Evolutionary conservation across 208 protist species (phyloP), one percentile per base, ranked within the genome.

Genomic region (Trypanosomatidae sp.): DNA sequence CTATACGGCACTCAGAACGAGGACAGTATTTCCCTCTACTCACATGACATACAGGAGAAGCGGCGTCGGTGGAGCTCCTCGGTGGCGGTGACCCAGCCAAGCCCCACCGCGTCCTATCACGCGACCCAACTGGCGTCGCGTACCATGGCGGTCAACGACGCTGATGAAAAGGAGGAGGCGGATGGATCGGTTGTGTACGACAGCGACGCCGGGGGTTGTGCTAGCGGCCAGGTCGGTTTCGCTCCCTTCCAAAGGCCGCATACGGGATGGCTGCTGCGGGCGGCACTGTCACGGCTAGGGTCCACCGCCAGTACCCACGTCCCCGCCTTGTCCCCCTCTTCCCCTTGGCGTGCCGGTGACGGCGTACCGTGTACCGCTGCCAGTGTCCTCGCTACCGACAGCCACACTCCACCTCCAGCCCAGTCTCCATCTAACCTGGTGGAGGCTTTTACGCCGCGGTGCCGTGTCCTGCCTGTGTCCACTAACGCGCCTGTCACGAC

Each of bases 1-100:
- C 53, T 64, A 55, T 39, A 62, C 67, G 67, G 46, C 67, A 33
- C 28, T 12, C 33, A 47, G 36, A 39, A 3, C 67, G 19, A 62
- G 15, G 52, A 60, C 36, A 25, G 33, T n/a, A n/a, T 28, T 3
- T 9, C 46, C 28, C 66, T 22, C 9, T 25, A 56, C 25, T 46
- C 28, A n/a, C 65, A 28, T n/a, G 28, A 49, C 10, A 44, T 22
- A 13, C 8, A 13, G 65, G 7, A 30, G 39, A 44, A 36, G 65
- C 15, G 0, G n/a, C 62, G 25, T 62, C 62, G 12, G 19, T 15
- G 36, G 66, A 58, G 44, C 36, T 70, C 58, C 33, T 62, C 62
- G 62, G 62, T n/a, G 13, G 52, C 52, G 19, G 12, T 25, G 50
- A 28, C 66, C n/a, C 66, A 33, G 9, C 13, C 47, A 30, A 33